These are phyloP conservation scores for Colletotrichum neosansevieriae DNA, from an alignment of 2,329 filamentous ascomycete species.

Conservation along the genomic window DNA sequence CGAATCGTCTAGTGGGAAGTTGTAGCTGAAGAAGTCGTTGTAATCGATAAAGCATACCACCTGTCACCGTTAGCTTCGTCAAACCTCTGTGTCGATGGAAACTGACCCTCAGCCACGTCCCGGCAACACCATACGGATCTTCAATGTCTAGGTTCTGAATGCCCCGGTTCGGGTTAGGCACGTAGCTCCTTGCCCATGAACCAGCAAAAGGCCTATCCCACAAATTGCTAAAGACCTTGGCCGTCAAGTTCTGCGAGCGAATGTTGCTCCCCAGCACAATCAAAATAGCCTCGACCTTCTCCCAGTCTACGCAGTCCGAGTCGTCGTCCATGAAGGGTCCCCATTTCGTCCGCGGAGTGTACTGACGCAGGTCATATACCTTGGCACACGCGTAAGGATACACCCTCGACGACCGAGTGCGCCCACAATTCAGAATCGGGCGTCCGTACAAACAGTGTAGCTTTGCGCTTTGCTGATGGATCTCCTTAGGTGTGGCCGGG, in stretches of 20 bases:
- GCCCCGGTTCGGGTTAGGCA: slow-evolving; percentile 51
- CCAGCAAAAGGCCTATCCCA: slow-evolving; percentile 70
- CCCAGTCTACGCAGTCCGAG: slow-evolving; percentile 77
- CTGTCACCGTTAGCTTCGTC: slow-evolving; percentile 40
- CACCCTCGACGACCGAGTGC: slow-evolving; percentile 51
- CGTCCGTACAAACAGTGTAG: slow-evolving; percentile 77
- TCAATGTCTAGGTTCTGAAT: slow-evolving; percentile 59
- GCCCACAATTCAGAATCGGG: slow-evolving; percentile 60
- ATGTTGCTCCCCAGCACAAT: slow-evolving; percentile 76
- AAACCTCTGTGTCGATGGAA: neutral
- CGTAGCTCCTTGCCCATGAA: slow-evolving; percentile 63
- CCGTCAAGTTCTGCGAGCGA: slow-evolving; percentile 58
- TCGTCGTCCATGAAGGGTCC: slow-evolving; percentile 78
- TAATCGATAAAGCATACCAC: slow-evolving; percentile 71
- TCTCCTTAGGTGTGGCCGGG: slow-evolving; percentile 46
- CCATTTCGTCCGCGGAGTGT: slow-evolving; percentile 72
- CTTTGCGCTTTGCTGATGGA: slow-evolving; percentile 75
- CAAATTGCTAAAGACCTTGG: slow-evolving; percentile 61
- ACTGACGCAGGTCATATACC: slow-evolving; percentile 80
- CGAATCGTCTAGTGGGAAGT: slow-evolving; percentile 66
- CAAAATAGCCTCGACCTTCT: slow-evolving; percentile 82
- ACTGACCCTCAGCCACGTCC: slow-evolving; percentile 76
- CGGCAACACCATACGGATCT: slow-evolving; percentile 79
- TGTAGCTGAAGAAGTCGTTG: slow-evolving; percentile 78
- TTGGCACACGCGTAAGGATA: slow-evolving; percentile 75